These are phyloP conservation scores for Galerina sulciceps DNA, from an alignment of 768 basidiomycete species.

Conservation along the genomic window DNA sequence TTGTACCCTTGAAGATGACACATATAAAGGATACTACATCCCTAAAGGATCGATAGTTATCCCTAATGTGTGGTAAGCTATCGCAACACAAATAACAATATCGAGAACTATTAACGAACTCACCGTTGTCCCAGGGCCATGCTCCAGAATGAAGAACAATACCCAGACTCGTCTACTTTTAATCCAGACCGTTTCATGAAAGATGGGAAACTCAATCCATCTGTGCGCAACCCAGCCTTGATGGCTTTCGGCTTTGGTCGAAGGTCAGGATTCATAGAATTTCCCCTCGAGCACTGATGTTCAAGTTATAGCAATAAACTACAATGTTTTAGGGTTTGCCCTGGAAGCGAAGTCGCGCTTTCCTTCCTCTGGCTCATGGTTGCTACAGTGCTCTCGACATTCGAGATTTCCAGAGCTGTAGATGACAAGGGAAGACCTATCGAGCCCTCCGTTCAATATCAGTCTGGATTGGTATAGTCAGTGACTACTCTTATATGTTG, in stretches of 20 bases:
- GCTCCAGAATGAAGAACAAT: constrained; percentile 8
- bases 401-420: constrained; percentile 1
- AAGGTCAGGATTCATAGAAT: not conserved
- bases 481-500: not conserved
- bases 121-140: not conserved
- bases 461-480: constrained; percentile 5
- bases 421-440: constrained; percentile 2
- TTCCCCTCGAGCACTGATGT: not conserved
- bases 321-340: not conserved
- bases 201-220: constrained; percentile 2
- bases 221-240: constrained; percentile 6
- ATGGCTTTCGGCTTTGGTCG: constrained; percentile 13
- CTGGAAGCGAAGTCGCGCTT: constrained; percentile 5
- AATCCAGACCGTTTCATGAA: constrained; percentile 14
- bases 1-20: not conserved
- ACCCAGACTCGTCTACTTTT: constrained; percentile 7
- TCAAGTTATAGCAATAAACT: too few relatives aligned
- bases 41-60: constrained; percentile 3
- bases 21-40: constrained; percentile 5
- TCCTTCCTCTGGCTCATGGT: constrained; percentile 10
- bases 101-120: not conserved
- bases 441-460: constrained; percentile 3
- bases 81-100: too few relatives aligned
- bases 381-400: constrained; percentile 7
- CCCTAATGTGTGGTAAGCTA: constrained; percentile 3